These are phyloP conservation scores for Phylloboletellus chloephorus DNA, from an alignment of 1,284 basidiomycete genomes.

Conservation along the genomic window DNA sequence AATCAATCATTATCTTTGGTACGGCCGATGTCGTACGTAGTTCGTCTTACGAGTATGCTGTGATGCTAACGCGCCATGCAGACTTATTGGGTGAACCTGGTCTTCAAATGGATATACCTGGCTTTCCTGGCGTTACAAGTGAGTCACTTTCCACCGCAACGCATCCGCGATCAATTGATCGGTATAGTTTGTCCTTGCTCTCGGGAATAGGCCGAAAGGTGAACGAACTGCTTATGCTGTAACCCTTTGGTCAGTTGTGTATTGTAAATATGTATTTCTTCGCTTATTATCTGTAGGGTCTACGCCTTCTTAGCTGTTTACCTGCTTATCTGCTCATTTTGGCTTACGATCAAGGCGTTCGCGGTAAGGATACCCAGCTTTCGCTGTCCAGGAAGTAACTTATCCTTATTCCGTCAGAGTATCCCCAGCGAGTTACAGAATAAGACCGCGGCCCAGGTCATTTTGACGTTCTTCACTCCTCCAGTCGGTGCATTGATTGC, in stretches of 20 bases:
- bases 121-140: slow-evolving; percentile 72
- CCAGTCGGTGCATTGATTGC: slow-evolving; percentile 82
- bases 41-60: not conserved
- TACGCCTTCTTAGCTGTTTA: slow-evolving; percentile 78
- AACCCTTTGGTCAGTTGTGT: slow-evolving; percentile 62
- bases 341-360: slow-evolving; percentile 77
- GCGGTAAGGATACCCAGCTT: slow-evolving; percentile 39
- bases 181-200: slow-evolving; percentile 81
- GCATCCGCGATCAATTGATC: not conserved
- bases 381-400: not conserved
- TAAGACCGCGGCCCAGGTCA: slow-evolving; percentile 41
- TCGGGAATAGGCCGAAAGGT: slow-evolving; percentile 95
- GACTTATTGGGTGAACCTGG: slow-evolving; percentile 90
- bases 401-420: slow-evolving; percentile 35
- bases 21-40: slow-evolving; percentile 54
- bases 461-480: slow-evolving; percentile 60
- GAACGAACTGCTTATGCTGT: slow-evolving; percentile 79
- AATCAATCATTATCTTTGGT: slow-evolving; percentile 66
- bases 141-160: not conserved
- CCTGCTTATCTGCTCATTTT: slow-evolving; percentile 80
- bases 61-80: slow-evolving; percentile 30
- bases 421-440: slow-evolving; percentile 52
- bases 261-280: not conserved
- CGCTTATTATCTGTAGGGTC: slow-evolving; percentile 46
- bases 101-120: slow-evolving; percentile 84